Percentiles rank a stretch among this genome's conserved stretches.
These are phyloP conservation scores for Globisporangium paroecandrum DNA, from an alignment of 352 stramenopile species.

Conservation along the genomic window DNA sequence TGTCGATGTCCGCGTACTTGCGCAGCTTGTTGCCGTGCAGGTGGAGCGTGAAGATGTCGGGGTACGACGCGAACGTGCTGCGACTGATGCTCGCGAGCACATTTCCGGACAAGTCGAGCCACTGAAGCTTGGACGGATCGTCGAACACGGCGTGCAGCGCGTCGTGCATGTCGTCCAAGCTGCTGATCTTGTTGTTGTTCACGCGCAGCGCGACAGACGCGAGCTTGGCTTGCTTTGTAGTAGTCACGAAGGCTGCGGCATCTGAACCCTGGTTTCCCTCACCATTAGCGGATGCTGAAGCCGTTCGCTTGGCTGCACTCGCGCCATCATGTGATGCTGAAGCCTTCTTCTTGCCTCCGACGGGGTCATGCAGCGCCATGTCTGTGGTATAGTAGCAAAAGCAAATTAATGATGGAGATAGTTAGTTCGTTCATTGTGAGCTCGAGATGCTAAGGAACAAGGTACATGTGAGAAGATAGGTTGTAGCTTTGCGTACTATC, in stretches of 20 bases:
- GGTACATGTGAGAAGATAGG: no score
- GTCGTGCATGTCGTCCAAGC: constrained; percentile 48
- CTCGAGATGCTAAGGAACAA: no score
- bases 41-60: constrained; percentile 62
- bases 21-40: constrained; percentile 68
- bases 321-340: neutral
- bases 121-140: constrained; percentile 46
- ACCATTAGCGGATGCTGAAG: neutral
- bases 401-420: no score
- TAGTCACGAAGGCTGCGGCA: neutral
- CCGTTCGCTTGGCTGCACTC: neutral
- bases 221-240: neutral
- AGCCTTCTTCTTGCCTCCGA: constrained; percentile 51
- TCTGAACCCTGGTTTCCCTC: constrained; percentile 17
- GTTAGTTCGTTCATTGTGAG: no score
- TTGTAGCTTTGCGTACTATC: neutral
- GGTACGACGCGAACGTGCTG: constrained; percentile 41
- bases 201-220: constrained; percentile 42
- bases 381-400: constrained; percentile 16
- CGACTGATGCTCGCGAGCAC: constrained; percentile 30
- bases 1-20: constrained; percentile 63
- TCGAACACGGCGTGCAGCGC: constrained; percentile 50
- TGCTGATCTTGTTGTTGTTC: constrained; percentile 65
- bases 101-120: constrained; percentile 67
- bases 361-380: constrained; percentile 56